These are phyloP conservation scores for Edaphochlamys debaryana DNA, from an alignment of 139 green algal species.

Conservation along the genomic window DNA sequence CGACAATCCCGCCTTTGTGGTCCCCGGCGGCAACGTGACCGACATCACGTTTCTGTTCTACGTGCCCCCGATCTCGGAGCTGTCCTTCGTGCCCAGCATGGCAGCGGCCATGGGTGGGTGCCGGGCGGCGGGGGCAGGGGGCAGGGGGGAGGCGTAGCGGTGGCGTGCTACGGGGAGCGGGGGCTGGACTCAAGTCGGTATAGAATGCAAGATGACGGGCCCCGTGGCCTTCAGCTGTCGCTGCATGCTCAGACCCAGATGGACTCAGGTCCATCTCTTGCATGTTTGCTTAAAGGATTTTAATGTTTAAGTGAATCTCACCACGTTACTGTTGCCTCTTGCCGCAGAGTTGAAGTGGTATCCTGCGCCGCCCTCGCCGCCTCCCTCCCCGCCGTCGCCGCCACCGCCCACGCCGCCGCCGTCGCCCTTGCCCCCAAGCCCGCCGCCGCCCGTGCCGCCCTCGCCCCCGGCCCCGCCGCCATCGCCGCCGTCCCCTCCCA, in stretches of 20 bases:
- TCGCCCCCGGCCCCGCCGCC: not conserved
- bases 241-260: too few species aligned
- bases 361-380: constrained; percentile 18
- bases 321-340: too few species aligned
- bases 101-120: not conserved
- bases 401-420: not conserved
- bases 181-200: too few species aligned
- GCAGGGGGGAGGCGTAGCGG: too few species aligned
- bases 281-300: too few species aligned
- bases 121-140: too few species aligned
- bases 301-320: too few species aligned
- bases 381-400: not conserved
- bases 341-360: not conserved
- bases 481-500: too few species aligned
- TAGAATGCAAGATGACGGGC: too few species aligned
- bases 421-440: not conserved
- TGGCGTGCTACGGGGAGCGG: too few species aligned
- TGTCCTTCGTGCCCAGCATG: not conserved
- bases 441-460: not conserved
- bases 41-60: constrained; percentile 23
- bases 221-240: too few species aligned
- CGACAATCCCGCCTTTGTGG: not conserved
- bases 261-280: too few species aligned
- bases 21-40: not conserved
- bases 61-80: not conserved